Evolutionary conservation across 2,329 filamentous ascomycete species (phyloP).

Genomic region (Furcasterigmium furcatum): DNA sequence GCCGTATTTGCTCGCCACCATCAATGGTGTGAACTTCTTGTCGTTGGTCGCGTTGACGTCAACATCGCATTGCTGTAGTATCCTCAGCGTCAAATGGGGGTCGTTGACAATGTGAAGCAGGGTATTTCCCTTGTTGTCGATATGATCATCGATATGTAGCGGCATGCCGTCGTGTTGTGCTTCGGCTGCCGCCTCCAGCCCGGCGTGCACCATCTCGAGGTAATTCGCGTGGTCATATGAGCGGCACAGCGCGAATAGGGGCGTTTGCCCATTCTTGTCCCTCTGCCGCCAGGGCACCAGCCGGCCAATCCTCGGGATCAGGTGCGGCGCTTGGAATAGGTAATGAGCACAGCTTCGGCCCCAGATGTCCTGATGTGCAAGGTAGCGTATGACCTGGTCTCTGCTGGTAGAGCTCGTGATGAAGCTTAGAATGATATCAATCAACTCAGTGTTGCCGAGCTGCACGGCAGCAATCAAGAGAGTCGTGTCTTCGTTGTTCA

Average conservation of each 20-base stretch:
- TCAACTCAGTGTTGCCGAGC: constrained; percentile 70
- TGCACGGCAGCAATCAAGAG: constrained; percentile 89
- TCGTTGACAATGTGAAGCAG: constrained; percentile 95
- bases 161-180: constrained; percentile 74
- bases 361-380: constrained; percentile 74
- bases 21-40: constrained; percentile 89
- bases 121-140: constrained; percentile 91
- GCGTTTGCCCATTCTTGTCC: constrained; percentile 97
- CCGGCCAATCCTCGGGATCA: constrained; percentile 74
- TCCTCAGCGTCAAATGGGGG: constrained; percentile 67
- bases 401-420: constrained; percentile 54
- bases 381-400: constrained; percentile 60
- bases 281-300: constrained; percentile 84
- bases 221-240: constrained; percentile 94
- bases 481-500: constrained; percentile 86
- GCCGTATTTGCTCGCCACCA: constrained; percentile 98
- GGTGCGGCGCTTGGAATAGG: constrained; percentile 81
- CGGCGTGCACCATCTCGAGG: constrained; percentile 79
- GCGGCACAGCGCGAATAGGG: constrained; percentile 88
- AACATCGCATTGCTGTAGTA: constrained; percentile 84
- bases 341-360: constrained; percentile 94
- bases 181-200: constrained; percentile 68
- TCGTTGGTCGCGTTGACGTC: constrained; percentile 96
- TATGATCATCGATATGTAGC: constrained; percentile 89
- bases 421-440: constrained; percentile 72